Conservation (phyloP, 495 filamentous ascomycete species). For the Lichenothelia convexa region DNA sequence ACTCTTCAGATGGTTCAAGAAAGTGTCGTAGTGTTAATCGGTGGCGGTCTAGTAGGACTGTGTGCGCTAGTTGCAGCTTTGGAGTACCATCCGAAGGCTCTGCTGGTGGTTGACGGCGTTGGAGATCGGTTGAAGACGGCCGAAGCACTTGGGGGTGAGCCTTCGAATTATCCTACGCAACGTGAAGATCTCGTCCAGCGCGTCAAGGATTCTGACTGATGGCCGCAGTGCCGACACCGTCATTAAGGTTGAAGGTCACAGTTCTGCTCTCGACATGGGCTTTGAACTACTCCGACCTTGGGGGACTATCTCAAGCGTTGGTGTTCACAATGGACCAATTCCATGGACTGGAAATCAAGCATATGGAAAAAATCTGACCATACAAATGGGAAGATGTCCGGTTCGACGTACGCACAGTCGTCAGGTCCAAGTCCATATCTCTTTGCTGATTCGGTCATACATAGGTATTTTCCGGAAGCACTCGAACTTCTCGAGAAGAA, state of each 20-base stretch:
- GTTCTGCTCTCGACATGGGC: background rate
- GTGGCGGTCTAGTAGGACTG: background rate
- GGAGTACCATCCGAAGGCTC: background rate
- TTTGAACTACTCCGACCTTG: conserved; percentile 1
- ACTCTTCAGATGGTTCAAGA: background rate
- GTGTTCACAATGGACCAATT: conserved; percentile 1
- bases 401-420: conserved; percentile 1
- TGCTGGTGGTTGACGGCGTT: background rate
- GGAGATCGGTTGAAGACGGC: background rate
- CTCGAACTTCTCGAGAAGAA: too few relatives aligned
- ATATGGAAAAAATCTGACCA: conserved; percentile 1
- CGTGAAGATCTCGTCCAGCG: background rate
- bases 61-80: background rate
- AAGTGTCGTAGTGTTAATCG: background rate
- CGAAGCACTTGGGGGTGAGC: background rate
- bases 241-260: conserved; percentile 1
- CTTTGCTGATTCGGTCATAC: too few relatives aligned
- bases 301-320: background rate
- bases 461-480: too few relatives aligned
- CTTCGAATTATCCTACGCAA: conserved; percentile 1
- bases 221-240: background rate
- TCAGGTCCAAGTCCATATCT: too few relatives aligned
- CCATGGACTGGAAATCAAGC: conserved; percentile 2
- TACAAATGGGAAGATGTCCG: conserved; percentile 2
- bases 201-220: conserved; percentile 1